These are phyloP conservation scores for Trichocladium uniseriatum DNA, from an alignment of 495 filamentous ascomycete species.

Conservation along the genomic window DNA sequence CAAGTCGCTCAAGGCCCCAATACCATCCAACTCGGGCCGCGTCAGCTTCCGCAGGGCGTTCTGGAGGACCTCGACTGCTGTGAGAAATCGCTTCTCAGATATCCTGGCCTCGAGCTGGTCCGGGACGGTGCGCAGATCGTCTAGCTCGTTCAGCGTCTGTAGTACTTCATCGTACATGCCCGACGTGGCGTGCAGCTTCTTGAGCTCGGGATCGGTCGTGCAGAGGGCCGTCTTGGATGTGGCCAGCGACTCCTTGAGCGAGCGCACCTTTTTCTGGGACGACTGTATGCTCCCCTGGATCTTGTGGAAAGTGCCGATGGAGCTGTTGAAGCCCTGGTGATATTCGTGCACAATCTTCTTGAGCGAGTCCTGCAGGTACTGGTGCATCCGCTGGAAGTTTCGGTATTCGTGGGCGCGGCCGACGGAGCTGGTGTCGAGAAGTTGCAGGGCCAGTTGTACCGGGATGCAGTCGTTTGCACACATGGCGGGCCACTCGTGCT, in stretches of 20 bases:
- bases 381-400: slow-evolving; percentile 70
- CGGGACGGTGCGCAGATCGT: slow-evolving; percentile 82
- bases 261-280: slow-evolving; percentile 76
- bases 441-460: slow-evolving; percentile 81
- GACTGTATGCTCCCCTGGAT: slow-evolving; percentile 88
- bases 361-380: slow-evolving; percentile 77
- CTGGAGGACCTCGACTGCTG: slow-evolving; percentile 84
- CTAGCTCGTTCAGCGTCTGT: slow-evolving; percentile 71
- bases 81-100: slow-evolving; percentile 90
- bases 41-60: slow-evolving; percentile 74
- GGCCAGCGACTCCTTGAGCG: slow-evolving; percentile 72
- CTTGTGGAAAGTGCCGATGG: slow-evolving; percentile 96
- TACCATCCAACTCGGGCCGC: slow-evolving; percentile 80
- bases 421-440: slow-evolving; percentile 89
- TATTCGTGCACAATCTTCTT: slow-evolving; percentile 98
- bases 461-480: slow-evolving; percentile 77
- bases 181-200: slow-evolving; percentile 72
- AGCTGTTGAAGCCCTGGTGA: slow-evolving; percentile 98
- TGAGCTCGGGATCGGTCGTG: slow-evolving; percentile 83
- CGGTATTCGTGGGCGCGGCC: slow-evolving; percentile 80
- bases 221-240: slow-evolving; percentile 73
- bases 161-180: slow-evolving; percentile 89
- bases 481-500: slow-evolving; percentile 87
- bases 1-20: slow-evolving; percentile 80
- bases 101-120: slow-evolving; percentile 88